Conservation (phyloP, 306 rosid genomes). For the Vicia villosa region DNA sequence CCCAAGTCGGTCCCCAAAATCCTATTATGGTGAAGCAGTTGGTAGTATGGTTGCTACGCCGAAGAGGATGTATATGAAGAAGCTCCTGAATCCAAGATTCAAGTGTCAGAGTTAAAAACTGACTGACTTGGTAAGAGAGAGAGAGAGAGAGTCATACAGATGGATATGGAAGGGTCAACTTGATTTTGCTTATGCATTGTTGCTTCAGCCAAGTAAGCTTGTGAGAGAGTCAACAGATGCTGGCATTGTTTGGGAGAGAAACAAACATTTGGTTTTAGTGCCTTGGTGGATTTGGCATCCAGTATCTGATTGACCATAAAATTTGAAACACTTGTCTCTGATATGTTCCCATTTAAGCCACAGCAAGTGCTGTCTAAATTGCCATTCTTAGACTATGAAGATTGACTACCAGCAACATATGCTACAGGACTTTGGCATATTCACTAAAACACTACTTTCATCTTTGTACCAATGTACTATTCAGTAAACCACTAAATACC, state of each 20-base stretch:
- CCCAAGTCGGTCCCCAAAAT: neutral
- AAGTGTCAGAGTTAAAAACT: neutral
- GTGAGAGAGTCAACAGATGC: slow-evolving; percentile 1
- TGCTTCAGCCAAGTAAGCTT: neutral
- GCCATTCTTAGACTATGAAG: neutral
- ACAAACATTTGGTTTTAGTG: neutral
- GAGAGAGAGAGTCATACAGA: neutral
- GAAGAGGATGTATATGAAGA: neutral
- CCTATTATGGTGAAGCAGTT: neutral
- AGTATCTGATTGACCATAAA: neutral
- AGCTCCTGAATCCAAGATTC: neutral
- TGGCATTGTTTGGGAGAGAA: slow-evolving; percentile 3
- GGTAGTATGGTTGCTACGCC: neutral
- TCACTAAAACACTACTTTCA: neutral
- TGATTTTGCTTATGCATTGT: neutral
- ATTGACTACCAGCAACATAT: neutral
- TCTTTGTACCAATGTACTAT: neutral
- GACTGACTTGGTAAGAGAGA: neutral
- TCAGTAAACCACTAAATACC: slow-evolving; percentile 15
- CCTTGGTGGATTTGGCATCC: neutral
- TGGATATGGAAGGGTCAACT: neutral
- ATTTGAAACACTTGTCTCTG: neutral
- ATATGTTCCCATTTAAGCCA: neutral
- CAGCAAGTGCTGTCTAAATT: neutral
- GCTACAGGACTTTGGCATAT: neutral